Percentiles rank a stretch among this genome's conserved stretches.
Evolutionary conservation across 2,329 filamentous ascomycete species (phyloP).

Genomic region (Calonectria leucothoes): DNA sequence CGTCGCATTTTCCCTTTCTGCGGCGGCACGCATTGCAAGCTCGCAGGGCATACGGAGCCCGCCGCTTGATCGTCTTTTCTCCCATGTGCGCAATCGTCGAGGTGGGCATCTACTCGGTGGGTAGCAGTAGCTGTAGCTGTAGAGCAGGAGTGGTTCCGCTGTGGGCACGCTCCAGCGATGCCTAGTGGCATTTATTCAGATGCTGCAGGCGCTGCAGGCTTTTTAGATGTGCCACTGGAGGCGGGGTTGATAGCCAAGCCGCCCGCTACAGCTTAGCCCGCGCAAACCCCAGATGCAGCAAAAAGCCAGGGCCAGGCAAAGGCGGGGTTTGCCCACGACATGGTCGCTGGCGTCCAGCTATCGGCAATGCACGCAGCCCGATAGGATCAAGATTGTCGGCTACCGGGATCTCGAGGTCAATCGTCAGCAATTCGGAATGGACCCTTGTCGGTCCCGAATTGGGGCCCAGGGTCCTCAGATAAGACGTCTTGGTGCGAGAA

Average conservation of each 20-base stretch:
- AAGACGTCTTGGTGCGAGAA: neutral
- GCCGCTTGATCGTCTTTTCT: conserved; percentile 7
- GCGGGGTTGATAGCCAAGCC: neutral
- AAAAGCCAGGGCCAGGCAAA: neutral
- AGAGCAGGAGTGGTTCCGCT: neutral
- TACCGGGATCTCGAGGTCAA: neutral
- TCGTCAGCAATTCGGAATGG: neutral
- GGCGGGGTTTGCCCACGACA: neutral
- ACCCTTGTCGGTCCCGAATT: neutral
- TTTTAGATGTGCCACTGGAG: neutral
- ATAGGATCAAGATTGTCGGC: conserved; percentile 3
- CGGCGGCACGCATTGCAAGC: conserved; percentile 39
- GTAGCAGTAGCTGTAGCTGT: too few species aligned
- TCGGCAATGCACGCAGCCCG: neutral
- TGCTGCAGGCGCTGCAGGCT: neutral
- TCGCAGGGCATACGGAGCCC: conserved; percentile 35
- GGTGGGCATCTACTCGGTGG: neutral
- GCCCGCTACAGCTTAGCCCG: neutral
- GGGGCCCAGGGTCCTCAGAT: neutral
- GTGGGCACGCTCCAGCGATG: neutral
- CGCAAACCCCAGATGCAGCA: neutral
- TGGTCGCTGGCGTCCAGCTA: neutral
- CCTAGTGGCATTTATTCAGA: neutral
- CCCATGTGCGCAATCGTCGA: neutral
- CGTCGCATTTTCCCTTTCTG: conserved; percentile 39